phyloP scores from a whole-genome alignment of 768 basidiomycete genomes.

The Leccinum incarnatum region DNA sequence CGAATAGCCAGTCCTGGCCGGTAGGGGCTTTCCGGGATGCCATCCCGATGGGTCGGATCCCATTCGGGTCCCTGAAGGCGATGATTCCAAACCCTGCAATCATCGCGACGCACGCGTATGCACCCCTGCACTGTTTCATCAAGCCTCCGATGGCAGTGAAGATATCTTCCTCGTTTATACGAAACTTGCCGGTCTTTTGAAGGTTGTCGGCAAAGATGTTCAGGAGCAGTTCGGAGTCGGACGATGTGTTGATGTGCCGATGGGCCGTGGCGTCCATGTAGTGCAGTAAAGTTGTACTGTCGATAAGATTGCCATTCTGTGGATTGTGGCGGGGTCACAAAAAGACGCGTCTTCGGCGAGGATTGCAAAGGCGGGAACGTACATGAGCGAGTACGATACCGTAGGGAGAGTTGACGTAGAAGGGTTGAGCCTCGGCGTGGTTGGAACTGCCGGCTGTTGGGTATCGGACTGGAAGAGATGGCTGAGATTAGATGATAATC shows the following conservation, averaged over 20 bases:
- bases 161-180: conserved; percentile 99
- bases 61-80: conserved; percentile 97
- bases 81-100: conserved; percentile 98
- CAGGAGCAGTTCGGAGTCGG: conserved; percentile 94
- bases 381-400: conserved; percentile 98
- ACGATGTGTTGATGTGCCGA: conserved; percentile 97
- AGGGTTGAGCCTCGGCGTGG: conserved; percentile 96
- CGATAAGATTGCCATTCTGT: conserved; percentile 98
- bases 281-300: conserved; percentile 80
- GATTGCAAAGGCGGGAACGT: conserved; percentile 28
- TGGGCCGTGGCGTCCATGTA: conserved; percentile 97
- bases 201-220: conserved; percentile 98
- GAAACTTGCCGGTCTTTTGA: conserved; percentile 97
- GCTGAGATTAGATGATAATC: conserved; percentile 12
- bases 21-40: conserved; percentile 57
- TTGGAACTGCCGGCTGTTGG: conserved; percentile 97
- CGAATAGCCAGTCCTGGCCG: conserved; percentile 84
- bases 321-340: not conserved
- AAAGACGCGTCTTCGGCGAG: not conserved
- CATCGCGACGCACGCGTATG: conserved; percentile 99
- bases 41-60: conserved; percentile 91
- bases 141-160: conserved; percentile 90
- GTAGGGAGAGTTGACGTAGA: conserved; percentile 99
- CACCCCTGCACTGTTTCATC: conserved; percentile 86
- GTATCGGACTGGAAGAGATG: conserved; percentile 70